Base-by-base conservation (phyloP, 2,329 filamentous ascomycete genomes). In the Stagonosporopsis cucurbitacearum region DNA sequence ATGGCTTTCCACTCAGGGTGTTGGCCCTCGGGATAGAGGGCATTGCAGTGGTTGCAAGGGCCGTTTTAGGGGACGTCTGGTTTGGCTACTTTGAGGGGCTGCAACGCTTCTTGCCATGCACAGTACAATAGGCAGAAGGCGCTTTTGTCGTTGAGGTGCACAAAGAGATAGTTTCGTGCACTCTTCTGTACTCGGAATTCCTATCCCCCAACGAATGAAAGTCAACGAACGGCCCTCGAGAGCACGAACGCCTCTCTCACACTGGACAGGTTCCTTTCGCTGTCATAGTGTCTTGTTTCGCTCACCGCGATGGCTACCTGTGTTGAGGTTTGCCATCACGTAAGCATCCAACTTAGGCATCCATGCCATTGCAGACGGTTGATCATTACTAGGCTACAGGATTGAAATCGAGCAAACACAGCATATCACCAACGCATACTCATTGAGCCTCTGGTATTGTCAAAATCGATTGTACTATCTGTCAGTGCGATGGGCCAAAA, bases 301-400 rank as follows among this genome's bases (percentile, higher is more conserved):
- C 11, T 30, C 4, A 12, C 11, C 4, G 13, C 28, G 11, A 30
- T 12, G 28, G 13, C 11, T 12, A 26, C 25, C 28, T 8, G 4
- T 8, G 11, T 12, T 12, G 11, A 30, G 28, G 33, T 22, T 6
- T 2, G 17, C 3, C 3, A 44, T 46, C 50, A 46, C 50, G 33
- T 39, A 17, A 33, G 9, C 33, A 33, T n/a, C 45, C 25, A 36
- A 26, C 11, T 30, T n/a, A 45, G 50, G 33, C 42, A 20, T 41
- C 28, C 46, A 35, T 23, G n/a, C n/a, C n/a, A n/a, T n/a, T n/a
- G n/a, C n/a, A n/a, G n/a, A n/a, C n/a, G 15, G 28, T 44, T 8
- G 17, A 35, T 39, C 20, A 8, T 35, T 23, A 28, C 36, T 26
- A 53, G 50, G 50, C 43, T 36, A 15, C 50, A 53, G n/a, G n/a